phyloP scores from a whole-genome alignment of 108 stramenopile genomes.

The Seminavis robusta region DNA sequence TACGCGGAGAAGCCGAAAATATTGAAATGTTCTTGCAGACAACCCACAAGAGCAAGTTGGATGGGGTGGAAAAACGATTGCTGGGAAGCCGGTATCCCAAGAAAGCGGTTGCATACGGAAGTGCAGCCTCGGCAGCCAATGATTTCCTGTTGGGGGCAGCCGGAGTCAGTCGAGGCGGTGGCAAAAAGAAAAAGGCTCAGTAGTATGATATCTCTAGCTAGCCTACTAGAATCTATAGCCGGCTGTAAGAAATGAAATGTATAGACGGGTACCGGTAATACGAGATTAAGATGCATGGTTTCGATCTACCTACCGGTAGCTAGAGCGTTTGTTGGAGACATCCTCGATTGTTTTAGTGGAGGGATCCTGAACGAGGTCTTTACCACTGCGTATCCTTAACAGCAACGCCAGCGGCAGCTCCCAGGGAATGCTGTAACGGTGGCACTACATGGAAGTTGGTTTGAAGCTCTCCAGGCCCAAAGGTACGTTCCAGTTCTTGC shows the following conservation, averaged over 20 bases:
- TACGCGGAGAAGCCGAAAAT: conserved; percentile 78
- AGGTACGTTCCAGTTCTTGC: background rate
- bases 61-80: conserved; percentile 70
- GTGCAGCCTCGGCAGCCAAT: conserved; percentile 6
- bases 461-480: conserved; percentile 34
- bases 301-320: no score
- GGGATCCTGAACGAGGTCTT: no score
- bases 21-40: conserved; percentile 72
- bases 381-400: conserved; percentile 81
- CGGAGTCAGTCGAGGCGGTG: no score
- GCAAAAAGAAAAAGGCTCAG: no score
- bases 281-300: no score
- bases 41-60: conserved; percentile 55
- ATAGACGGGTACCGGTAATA: no score
- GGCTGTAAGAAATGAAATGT: no score
- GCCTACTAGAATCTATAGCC: no score
- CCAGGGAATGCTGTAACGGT: conserved; percentile 72
- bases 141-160: conserved; percentile 22
- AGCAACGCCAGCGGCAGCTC: conserved; percentile 76
- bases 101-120: conserved; percentile 19
- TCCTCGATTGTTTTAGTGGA: no score
- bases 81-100: conserved; percentile 73
- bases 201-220: no score
- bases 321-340: no score
- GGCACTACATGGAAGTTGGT: conserved; percentile 80